Evolutionary conservation across 441 rosid species (phyloP).

Genomic region (Populus trichocarpa): DNA sequence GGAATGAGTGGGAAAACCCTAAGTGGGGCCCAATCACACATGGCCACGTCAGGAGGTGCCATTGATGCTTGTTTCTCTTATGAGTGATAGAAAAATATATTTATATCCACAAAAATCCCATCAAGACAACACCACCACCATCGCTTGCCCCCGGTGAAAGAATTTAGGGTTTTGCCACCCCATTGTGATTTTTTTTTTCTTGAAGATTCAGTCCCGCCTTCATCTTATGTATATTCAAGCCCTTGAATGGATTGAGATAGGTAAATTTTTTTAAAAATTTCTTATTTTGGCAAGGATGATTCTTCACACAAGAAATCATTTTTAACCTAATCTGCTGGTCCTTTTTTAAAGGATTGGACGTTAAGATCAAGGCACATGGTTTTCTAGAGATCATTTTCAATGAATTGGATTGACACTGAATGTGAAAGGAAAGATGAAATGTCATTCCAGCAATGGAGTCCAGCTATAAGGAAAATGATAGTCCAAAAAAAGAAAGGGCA

Average conservation of each 20-base stretch:
- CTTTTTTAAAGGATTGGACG: background rate
- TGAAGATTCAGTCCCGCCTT: background rate
- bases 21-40: conserved; percentile 31
- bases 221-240: background rate
- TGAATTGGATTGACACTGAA: background rate
- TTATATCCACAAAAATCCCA: background rate
- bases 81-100: background rate
- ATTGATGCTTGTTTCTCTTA: background rate
- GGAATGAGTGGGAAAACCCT: conserved; percentile 24
- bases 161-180: too few species aligned
- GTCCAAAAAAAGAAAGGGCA: background rate
- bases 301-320: background rate
- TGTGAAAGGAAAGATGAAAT: background rate
- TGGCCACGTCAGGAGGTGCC: conserved; percentile 34
- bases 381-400: too few species aligned
- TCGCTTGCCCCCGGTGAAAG: background rate
- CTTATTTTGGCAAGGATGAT: background rate
- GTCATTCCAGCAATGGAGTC: background rate
- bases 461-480: too few species aligned
- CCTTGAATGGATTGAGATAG: background rate
- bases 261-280: too few species aligned
- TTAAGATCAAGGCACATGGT: background rate
- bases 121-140: background rate
- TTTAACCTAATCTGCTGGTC: background rate
- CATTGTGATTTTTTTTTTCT: too few species aligned